phyloP scores from a whole-genome alignment of 192 early-diverging fungal species.

The Phlyctochytrium arcticum region DNA sequence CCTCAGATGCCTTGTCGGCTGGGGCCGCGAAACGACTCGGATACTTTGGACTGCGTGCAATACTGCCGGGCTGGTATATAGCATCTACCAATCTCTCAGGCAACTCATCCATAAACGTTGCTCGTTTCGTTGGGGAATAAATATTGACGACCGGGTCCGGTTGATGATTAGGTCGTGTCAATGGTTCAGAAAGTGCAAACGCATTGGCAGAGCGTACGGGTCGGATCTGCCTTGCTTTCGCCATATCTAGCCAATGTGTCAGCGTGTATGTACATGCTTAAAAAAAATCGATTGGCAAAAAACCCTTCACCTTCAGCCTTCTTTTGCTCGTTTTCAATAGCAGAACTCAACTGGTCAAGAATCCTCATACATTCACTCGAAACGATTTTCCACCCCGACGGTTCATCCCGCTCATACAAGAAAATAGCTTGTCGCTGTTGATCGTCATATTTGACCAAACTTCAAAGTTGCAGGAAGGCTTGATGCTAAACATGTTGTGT shows the following conservation, averaged over 20 bases:
- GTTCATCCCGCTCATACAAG: neutral
- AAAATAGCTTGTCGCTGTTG: neutral
- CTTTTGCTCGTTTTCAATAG: conserved; percentile 4
- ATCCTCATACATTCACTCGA: neutral
- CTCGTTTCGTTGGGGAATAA: too few relatives aligned
- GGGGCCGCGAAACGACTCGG: too few relatives aligned
- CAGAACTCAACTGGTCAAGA: conserved; percentile 3
- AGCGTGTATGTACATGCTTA: neutral
- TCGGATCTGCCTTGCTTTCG: neutral
- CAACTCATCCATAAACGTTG: neutral
- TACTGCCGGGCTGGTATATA: neutral
- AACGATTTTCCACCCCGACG: conserved; percentile 1
- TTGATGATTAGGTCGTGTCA: neutral
- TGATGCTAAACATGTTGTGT: too few relatives aligned
- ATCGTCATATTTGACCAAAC: neutral
- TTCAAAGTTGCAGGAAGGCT: too few relatives aligned
- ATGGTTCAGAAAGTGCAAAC: neutral
- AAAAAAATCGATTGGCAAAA: neutral
- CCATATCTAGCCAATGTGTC: neutral
- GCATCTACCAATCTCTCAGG: neutral
- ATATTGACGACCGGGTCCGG: too few relatives aligned
- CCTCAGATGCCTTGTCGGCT: too few relatives aligned
- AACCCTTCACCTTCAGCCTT: neutral
- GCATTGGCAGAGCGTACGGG: neutral
- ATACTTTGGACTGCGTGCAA: neutral